Conservation (phyloP, 2,329 filamentous ascomycete species). For the Fusarium coicis region DNA sequence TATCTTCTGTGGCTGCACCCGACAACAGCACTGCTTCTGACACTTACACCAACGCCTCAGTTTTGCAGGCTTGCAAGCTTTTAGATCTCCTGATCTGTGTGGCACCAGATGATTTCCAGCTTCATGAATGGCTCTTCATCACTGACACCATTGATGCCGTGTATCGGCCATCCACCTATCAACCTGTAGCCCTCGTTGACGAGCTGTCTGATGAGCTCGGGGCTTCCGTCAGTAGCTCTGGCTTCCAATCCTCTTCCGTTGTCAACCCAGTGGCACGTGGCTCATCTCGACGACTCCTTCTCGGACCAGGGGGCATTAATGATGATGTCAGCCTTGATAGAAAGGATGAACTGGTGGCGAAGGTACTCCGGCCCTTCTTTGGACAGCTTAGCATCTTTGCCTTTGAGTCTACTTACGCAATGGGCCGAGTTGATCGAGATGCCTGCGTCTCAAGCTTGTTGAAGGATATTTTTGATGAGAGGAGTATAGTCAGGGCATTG, state of each 20-base stretch:
- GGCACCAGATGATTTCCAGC: slow-evolving; percentile 94
- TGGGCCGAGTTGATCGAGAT: slow-evolving; percentile 75
- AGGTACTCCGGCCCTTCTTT: slow-evolving; percentile 88
- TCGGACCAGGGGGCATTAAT: slow-evolving; percentile 64
- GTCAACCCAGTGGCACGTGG: slow-evolving; percentile 51
- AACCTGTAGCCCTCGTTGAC: slow-evolving; percentile 82
- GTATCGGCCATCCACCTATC: slow-evolving; percentile 77
- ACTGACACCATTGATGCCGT: slow-evolving; percentile 97
- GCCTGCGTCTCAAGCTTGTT: slow-evolving; percentile 72
- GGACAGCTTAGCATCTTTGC: slow-evolving; percentile 90
- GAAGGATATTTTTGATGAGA: slow-evolving; percentile 83
- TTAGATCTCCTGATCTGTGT: slow-evolving; percentile 88
- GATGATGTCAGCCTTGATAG: slow-evolving; percentile 68
- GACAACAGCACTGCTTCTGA: slow-evolving; percentile 73
- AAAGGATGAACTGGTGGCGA: slow-evolving; percentile 76
- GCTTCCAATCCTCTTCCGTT: slow-evolving; percentile 50
- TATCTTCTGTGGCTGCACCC: slow-evolving; percentile 77
- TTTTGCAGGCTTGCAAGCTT: slow-evolving; percentile 93
- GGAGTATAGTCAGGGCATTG: slow-evolving; percentile 70
- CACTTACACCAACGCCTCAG: slow-evolving; percentile 78
- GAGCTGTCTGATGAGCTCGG: slow-evolving; percentile 83
- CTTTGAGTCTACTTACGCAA: slow-evolving; percentile 92
- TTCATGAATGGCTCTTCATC: slow-evolving; percentile 98
- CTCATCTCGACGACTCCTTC: slow-evolving; percentile 58
- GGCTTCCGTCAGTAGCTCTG: slow-evolving; percentile 50